phyloP scores from a whole-genome alignment of 257 asterid species.

The Scutellaria galericulata region DNA sequence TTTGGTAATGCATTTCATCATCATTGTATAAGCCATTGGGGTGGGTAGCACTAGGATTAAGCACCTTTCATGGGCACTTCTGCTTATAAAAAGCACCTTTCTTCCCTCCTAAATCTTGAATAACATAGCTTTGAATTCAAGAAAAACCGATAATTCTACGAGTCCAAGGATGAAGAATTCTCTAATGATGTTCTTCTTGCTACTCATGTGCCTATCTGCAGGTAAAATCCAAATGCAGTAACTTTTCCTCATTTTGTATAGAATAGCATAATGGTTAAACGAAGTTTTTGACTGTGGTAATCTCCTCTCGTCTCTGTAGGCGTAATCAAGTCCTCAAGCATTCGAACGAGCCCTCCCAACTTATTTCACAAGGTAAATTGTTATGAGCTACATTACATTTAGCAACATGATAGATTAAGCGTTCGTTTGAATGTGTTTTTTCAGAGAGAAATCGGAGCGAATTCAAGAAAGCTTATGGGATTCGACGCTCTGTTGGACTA shows the following conservation, averaged over 20 bases:
- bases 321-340: constrained; percentile 37
- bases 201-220: constrained; percentile 48
- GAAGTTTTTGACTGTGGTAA: neutral
- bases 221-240: constrained; percentile 38
- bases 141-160: constrained; percentile 33
- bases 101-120: constrained; percentile 42
- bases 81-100: constrained; percentile 47
- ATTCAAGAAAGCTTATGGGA: constrained; percentile 60
- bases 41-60: constrained; percentile 47
- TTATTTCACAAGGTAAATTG: constrained; percentile 55
- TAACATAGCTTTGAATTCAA: constrained; percentile 22
- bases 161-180: constrained; percentile 42
- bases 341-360: constrained; percentile 35
- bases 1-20: constrained; percentile 70
- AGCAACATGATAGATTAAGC: too few species aligned
- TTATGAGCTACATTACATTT: too few species aligned
- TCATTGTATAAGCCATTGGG: constrained; percentile 46
- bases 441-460: constrained; percentile 33
- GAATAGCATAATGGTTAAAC: neutral
- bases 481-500: constrained; percentile 55
- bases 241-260: neutral
- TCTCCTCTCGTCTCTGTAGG: constrained; percentile 31
- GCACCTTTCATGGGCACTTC: constrained; percentile 35
- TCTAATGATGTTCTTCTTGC: constrained; percentile 37
- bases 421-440: neutral